Evolutionary conservation across 768 basidiomycete genomes (phyloP), one percentile per base, ranked within the genome.

Genomic region (Tylopilus sp.): DNA sequence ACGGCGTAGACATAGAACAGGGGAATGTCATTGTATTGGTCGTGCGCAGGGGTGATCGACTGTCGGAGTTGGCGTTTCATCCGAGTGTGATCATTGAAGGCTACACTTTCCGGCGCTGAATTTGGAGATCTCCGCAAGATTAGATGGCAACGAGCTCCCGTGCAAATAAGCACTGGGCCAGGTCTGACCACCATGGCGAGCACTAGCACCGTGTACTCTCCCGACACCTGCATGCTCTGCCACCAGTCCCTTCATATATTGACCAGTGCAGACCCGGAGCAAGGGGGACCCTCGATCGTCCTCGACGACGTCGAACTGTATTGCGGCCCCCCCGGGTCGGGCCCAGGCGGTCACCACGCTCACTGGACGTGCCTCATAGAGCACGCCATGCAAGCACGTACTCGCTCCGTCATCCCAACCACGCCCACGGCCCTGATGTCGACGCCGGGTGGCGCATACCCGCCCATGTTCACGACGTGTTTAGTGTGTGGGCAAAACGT

Each of bases 361-460:
- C 64, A 65, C 50, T 65, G 64, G 64, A 36, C 56, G 12, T 65
- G 64, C 54, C 55, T 66, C 20, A 50, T 66, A 51, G 65, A 66
- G 21, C 44, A 56, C 28, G 61, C 50, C 2, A 57, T 47, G 20
- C 52, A 38, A 8, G 23, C 28, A 10, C 44, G 35, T 7, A 3
- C 40, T 3, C 46, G 30, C 21, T 9, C 35, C n/a, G 20, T 12
- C 36, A 0, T 17, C 6, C 26, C 40, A 3, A 2, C 18, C 23
- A 6, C 17, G 13, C 3, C 35, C 15, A 7, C 35, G 36, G 36
- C n/a, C 15, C 36, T n/a, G 15, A 36, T 36, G 36, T 18, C 36
- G 7, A 36, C 18, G 36, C 36, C 36, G 28, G 38, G 25, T 4
- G 38, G 23, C 1, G 6, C 47, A 11, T 30, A 25, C 38, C 18